Evolutionary conservation across 768 basidiomycete species (phyloP), one percentile per base, ranked within the genome.

Genomic region (Lanmaoa rubissima): DNA sequence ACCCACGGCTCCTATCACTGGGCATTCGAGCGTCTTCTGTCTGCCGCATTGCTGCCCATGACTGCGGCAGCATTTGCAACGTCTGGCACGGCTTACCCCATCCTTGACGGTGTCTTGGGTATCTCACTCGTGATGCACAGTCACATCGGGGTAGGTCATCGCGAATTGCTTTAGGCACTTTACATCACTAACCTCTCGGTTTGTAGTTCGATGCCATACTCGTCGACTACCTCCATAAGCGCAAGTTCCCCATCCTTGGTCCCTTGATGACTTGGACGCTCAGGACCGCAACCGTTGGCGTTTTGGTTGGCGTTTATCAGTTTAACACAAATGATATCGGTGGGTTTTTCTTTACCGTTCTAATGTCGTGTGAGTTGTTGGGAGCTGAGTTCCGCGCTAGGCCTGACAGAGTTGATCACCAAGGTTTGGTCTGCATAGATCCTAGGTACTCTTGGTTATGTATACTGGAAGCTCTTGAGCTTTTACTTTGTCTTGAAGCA

Each of bases 261-360:
- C 83, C 78, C 1, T 52, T 86, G 45, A 65, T 73, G 13, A 84
- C 77, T n/a, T 98, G 96, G 96, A 71, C 78, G 9, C 78, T 98
- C 53, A 82, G 94, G 46, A 73, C 82, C 7, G 76, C 85, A 6
- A 98, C 97, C 31, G 83, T 87, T 39, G 92, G 86, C 21, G 85
- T 90, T 5, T 79, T 94, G 50, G 85, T 93, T 44, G 96, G 97
- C 16, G 82, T 98, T 7, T 99, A 97, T 77, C 90, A 97, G 73
- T 98, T 98, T 79, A 98, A 98, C 78, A 98, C 97, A 42, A 94
- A 96, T 69, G 96, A 98, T 70, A 86, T 99, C 60, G 95, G 97
- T 97, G 64, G 62, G 90, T 79, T 35, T 34, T 39, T 5, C 26
- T 26, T 43, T 43, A 11, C 9, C n/a, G 38, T 51, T 39, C 45